phyloP scores from a whole-genome alignment of 306 rosid species.

The Vicia faba region DNA sequence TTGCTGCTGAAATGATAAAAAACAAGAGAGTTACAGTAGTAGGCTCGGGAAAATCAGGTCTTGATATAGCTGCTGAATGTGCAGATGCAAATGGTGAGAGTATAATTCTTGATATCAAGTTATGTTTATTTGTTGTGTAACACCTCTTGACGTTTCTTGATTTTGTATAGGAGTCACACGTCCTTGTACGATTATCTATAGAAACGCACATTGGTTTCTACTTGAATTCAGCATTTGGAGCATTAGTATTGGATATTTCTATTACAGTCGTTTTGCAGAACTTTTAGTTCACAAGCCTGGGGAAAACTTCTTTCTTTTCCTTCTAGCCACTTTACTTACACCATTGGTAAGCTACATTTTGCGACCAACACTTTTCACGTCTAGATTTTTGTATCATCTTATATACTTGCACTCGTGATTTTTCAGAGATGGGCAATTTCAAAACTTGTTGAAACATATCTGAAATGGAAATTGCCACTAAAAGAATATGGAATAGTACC shows the following conservation, averaged over 20 bases:
- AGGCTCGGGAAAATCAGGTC: background rate
- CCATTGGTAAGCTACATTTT: conserved; percentile 17
- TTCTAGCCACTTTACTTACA: conserved; percentile 50
- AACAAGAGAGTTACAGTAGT: background rate
- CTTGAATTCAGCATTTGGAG: conserved; percentile 48
- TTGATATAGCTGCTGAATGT: conserved; percentile 59
- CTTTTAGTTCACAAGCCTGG: conserved; percentile 62
- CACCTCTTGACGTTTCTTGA: background rate
- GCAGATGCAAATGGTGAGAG: conserved; percentile 51
- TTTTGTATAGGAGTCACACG: conserved; percentile 26
- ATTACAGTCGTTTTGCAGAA: conserved; percentile 22
- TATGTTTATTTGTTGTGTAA: background rate
- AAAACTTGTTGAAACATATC: conserved; percentile 42
- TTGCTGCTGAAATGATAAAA: background rate
- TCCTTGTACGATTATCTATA: conserved; percentile 53
- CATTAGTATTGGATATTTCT: conserved; percentile 39
- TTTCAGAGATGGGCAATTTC: conserved; percentile 55
- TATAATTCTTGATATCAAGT: background rate
- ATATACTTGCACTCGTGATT: background rate
- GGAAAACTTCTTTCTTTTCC: conserved; percentile 38
- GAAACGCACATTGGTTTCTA: conserved; percentile 46
- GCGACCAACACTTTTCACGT: too few species aligned
- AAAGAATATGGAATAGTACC: conserved; percentile 52
- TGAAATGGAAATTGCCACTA: conserved; percentile 55
- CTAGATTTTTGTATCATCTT: too few species aligned